A percentile compares a stretch with the other conserved stretches of the same genome.
phyloP scores from a whole-genome alignment of 345 rosid species.

The Combretum micranthum region DNA sequence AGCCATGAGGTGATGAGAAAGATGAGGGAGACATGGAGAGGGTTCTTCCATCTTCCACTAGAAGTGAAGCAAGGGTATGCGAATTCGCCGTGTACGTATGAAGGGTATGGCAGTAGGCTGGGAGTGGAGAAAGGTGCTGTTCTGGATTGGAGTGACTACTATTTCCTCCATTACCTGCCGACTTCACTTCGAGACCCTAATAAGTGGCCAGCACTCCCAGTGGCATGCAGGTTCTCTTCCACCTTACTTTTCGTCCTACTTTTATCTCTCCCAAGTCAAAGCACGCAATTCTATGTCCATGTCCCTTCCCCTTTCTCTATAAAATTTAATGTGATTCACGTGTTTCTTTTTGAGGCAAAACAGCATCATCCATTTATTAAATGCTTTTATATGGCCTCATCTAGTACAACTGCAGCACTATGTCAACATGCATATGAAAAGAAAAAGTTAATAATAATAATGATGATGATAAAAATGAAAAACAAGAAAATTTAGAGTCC shows the following conservation, averaged over 20 bases:
- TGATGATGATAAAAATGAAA: too few species aligned
- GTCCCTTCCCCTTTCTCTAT: too few species aligned
- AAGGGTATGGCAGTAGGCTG: constrained; percentile 88
- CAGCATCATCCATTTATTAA: too few species aligned
- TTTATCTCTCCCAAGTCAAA: constrained; percentile 8
- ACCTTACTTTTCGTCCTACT: constrained; percentile 1
- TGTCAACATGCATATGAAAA: too few species aligned
- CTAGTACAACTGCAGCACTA: too few species aligned
- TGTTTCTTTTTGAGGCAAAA: too few species aligned
- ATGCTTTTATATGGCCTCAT: too few species aligned
- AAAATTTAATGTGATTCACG: too few species aligned
- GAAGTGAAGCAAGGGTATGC: constrained; percentile 58
- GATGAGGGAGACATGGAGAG: constrained; percentile 51
- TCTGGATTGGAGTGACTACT: constrained; percentile 96
- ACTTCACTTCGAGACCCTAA: constrained; percentile 27
- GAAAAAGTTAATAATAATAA: too few species aligned
- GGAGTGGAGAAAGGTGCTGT: constrained; percentile 76
- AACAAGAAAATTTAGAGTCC: too few species aligned
- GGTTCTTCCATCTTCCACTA: constrained; percentile 67
- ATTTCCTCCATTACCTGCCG: constrained; percentile 68
- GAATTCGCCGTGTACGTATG: constrained; percentile 74
- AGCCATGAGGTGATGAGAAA: constrained; percentile 41
- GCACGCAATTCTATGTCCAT: too few species aligned
- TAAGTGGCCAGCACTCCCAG: constrained; percentile 76
- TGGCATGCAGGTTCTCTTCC: constrained; percentile 49